Evolutionary conservation across 2,329 filamentous ascomycete species (phyloP).

Genomic region (Ceratocystiopsis brevicomis): DNA sequence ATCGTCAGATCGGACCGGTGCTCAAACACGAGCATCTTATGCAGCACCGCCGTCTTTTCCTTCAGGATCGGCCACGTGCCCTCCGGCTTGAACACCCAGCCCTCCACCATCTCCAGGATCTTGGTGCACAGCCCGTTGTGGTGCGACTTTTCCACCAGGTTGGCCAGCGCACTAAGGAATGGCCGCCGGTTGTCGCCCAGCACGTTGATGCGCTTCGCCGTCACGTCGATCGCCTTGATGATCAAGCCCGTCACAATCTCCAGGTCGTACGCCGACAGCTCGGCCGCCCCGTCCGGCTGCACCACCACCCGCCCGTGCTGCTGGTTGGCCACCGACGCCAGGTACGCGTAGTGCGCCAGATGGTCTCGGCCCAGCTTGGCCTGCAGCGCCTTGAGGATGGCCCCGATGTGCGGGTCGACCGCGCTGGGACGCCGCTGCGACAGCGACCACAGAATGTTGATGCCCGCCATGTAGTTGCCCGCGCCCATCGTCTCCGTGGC

Average conservation of each 20-base stretch:
- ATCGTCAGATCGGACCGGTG: slow-evolving; percentile 64
- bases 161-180: slow-evolving; percentile 87
- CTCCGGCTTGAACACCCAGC: slow-evolving; percentile 88
- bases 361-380: slow-evolving; percentile 86
- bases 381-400: slow-evolving; percentile 85
- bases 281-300: slow-evolving; percentile 28
- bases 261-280: slow-evolving; percentile 57
- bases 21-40: slow-evolving; percentile 97
- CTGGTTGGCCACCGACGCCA: slow-evolving; percentile 27
- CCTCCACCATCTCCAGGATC: slow-evolving; percentile 82
- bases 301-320: slow-evolving; percentile 15
- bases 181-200: slow-evolving; percentile 80
- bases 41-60: slow-evolving; percentile 95
- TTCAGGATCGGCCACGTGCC: slow-evolving; percentile 95
- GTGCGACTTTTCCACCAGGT: slow-evolving; percentile 84
- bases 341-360: slow-evolving; percentile 52
- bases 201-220: slow-evolving; percentile 78
- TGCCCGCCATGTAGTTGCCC: slow-evolving; percentile 64
- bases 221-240: slow-evolving; percentile 86
- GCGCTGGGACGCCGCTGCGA: slow-evolving; percentile 68
- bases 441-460: slow-evolving; percentile 87
- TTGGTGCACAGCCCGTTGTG: slow-evolving; percentile 77
- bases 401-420: slow-evolving; percentile 73
- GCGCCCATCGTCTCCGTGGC: slow-evolving; percentile 74
- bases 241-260: slow-evolving; percentile 83